Evolutionary conservation across 441 rosid species (phyloP).

Genomic region (Bruguiera hainesii): DNA sequence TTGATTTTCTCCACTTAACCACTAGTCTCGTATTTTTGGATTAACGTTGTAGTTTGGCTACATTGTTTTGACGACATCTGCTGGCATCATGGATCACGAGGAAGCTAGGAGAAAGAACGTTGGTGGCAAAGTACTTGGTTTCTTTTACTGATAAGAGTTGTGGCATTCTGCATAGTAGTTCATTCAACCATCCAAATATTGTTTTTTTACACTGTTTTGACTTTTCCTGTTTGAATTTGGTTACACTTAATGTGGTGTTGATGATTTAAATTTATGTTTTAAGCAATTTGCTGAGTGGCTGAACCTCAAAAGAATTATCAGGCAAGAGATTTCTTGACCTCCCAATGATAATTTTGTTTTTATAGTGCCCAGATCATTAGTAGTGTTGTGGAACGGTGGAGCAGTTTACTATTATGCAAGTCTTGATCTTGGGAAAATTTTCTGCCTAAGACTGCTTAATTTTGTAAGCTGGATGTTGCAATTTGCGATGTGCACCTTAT

Average conservation of each 20-base stretch:
- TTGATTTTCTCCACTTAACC: too few species aligned
- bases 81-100: slow-evolving; percentile 61
- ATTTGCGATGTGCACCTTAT: too few species aligned
- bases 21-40: slow-evolving; percentile 29
- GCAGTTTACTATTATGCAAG: too few species aligned
- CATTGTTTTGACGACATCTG: slow-evolving; percentile 52
- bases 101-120: slow-evolving; percentile 60
- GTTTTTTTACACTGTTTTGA: not conserved
- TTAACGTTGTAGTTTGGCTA: slow-evolving; percentile 42
- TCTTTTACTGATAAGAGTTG: slow-evolving; percentile 39
- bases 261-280: slow-evolving; percentile 14
- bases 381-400: too few species aligned
- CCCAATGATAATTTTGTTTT: too few species aligned
- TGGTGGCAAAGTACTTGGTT: slow-evolving; percentile 62
- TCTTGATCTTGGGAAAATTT: too few species aligned
- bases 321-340: too few species aligned
- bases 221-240: slow-evolving; percentile 3
- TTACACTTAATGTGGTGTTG: not conserved
- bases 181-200: not conserved
- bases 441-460: too few species aligned
- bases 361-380: too few species aligned
- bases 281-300: not conserved
- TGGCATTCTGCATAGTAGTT: slow-evolving; percentile 11
- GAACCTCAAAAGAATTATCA: not conserved
- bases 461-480: too few species aligned